These are phyloP conservation scores for Rutstroemia sp. DNA, from an alignment of 2,329 filamentous ascomycete species.

Conservation along the genomic window DNA sequence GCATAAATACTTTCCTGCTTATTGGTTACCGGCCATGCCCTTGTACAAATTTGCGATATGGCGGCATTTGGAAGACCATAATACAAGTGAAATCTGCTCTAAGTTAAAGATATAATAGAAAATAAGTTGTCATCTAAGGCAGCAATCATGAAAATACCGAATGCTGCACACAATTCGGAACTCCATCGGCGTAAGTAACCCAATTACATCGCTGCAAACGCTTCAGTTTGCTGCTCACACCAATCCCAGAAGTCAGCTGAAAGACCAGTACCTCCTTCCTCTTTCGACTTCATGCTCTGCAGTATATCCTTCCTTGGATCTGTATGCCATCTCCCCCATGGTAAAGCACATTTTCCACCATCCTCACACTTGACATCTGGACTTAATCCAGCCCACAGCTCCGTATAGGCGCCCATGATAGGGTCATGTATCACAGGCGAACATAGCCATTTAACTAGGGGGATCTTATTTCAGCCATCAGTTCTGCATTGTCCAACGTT, in stretches of 20 bases:
- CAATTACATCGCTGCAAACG: background rate
- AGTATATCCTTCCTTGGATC: background rate
- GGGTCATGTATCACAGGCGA: background rate
- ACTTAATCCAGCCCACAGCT: background rate
- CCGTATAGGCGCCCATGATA: constrained; percentile 8
- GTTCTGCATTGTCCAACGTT: constrained; percentile 17
- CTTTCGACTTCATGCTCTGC: background rate
- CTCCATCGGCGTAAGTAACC: too few species aligned
- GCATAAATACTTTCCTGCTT: background rate
- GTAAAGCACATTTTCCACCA: background rate
- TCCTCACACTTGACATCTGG: background rate
- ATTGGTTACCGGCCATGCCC: too few species aligned
- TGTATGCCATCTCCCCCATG: background rate
- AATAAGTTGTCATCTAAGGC: too few species aligned
- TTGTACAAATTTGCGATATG: too few species aligned
- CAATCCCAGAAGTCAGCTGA: background rate
- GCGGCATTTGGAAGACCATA: too few species aligned
- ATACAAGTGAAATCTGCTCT: too few species aligned
- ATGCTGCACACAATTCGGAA: too few species aligned
- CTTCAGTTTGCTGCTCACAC: background rate
- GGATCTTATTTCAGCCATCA: background rate
- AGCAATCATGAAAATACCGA: too few species aligned
- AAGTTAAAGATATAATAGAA: too few species aligned
- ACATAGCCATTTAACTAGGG: background rate
- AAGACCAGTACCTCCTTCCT: background rate